Evolutionary conservation across 768 basidiomycete genomes (phyloP), one percentile per base, ranked within the genome.

Genomic region (Pulveroboletus frians): DNA sequence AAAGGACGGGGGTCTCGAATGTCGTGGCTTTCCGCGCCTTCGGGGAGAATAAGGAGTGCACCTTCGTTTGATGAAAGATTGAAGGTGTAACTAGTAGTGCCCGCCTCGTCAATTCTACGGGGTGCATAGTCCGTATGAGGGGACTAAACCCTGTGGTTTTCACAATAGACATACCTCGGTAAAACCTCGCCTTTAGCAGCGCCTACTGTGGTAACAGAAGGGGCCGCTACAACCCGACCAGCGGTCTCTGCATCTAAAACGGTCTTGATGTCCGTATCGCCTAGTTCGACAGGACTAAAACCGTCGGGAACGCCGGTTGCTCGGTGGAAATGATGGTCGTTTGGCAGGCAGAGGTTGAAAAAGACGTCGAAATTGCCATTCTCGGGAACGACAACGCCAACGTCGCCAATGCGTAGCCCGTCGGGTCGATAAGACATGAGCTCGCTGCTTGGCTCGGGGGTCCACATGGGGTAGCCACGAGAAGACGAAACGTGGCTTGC

Each of bases 391-490:
- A 74, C 50, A n/a, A 72, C 59, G 9, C 71, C 70, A 10, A 74
- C 67, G 44, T 74, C 73, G 2, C 73, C 73, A 35, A 73, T 70
- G 26, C 50, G 64, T 37, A 69, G 60, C 0, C 71, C 72, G 32
- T 57, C 47, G 6, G 48, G 52, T 42, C 55, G 58, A 40, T 66
- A 64, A 17, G 58, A 57, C 17, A 64, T 63, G 7, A 66, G 51
- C 27, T 49, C 50, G 26, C 43, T 46, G 34, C 64, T 59, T 8
- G 66, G 65, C 23, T 68, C 63, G 8, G 72, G 72, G 9, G 61
- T 59, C 69, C 66, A 72, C 20, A 72, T 50, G 3, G 70, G 71
- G 44, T 66, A 67, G 1, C 72, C 73, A 29, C 66, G 64, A 14
- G 60, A 49, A 20, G 56, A 53, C 0, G 57, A 58, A 36, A 59